phyloP scores from a whole-genome alignment of 176 grass and related monocot genomes.

The Tillandsia leiboldiana region DNA sequence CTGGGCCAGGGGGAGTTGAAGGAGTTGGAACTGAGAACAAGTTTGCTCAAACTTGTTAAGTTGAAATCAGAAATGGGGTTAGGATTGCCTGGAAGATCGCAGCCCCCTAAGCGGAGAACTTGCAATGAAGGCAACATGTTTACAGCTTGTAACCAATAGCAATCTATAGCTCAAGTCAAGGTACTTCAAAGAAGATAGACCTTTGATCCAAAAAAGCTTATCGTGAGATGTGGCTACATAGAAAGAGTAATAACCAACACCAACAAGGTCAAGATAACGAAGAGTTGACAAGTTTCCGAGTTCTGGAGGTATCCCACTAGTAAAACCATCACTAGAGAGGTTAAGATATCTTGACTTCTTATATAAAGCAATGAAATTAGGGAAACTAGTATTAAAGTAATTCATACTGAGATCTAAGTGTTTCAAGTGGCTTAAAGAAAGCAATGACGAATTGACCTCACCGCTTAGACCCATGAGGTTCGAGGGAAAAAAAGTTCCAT shows the following conservation, averaged over 20 bases:
- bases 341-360: constrained; percentile 23
- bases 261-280: background rate
- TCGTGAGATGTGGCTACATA: background rate
- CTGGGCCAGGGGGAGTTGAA: background rate
- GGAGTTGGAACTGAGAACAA: rapidly evolving
- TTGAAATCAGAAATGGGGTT: background rate
- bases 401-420: too few relatives aligned
- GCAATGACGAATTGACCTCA: background rate
- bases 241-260: too few relatives aligned
- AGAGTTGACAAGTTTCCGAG: constrained; percentile 42
- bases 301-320: constrained; percentile 24
- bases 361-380: background rate
- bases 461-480: too few relatives aligned
- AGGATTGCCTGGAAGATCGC: background rate
- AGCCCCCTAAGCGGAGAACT: rapidly evolving
- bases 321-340: constrained; percentile 8
- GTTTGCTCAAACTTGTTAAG: constrained; percentile 3
- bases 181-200: constrained; percentile 7
- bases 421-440: background rate
- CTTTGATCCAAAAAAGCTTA: background rate
- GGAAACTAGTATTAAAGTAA: background rate
- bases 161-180: background rate
- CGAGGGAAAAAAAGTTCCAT: too few relatives aligned
- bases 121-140: constrained; percentile 14
- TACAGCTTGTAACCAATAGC: constrained; percentile 10